phyloP scores from a whole-genome alignment of 768 basidiomycete species.

The Macrocybe gigantea region DNA sequence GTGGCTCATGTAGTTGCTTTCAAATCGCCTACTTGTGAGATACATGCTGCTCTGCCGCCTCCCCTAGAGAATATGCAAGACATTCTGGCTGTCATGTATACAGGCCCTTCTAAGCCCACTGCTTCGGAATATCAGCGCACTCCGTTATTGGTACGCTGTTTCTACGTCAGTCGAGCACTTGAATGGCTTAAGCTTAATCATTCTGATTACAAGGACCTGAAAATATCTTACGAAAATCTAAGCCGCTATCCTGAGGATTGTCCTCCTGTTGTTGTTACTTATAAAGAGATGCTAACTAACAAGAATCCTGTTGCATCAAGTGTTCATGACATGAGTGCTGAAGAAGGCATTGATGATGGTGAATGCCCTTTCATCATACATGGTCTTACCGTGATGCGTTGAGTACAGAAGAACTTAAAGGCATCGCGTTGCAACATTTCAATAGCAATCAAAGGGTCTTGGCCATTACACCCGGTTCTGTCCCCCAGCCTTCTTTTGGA shows the following conservation, averaged over 20 bases:
- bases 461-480: slow-evolving; percentile 9
- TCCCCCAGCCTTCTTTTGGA: slow-evolving; percentile 16
- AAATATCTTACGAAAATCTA: slow-evolving; percentile 21
- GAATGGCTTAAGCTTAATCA: slow-evolving; percentile 30
- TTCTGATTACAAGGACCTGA: slow-evolving; percentile 21
- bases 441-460: slow-evolving; percentile 10
- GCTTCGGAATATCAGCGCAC: slow-evolving; percentile 18
- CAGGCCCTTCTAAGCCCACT: slow-evolving; percentile 18
- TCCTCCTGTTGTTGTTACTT: slow-evolving; percentile 18
- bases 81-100: slow-evolving; percentile 24
- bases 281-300: slow-evolving; percentile 10
- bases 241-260: slow-evolving; percentile 13
- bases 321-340: slow-evolving; percentile 14
- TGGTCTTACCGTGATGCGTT: slow-evolving; percentile 22
- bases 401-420: slow-evolving; percentile 10
- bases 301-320: slow-evolving; percentile 10
- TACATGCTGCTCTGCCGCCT: slow-evolving; percentile 27
- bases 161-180: slow-evolving; percentile 17
- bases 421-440: slow-evolving; percentile 17
- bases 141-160: slow-evolving; percentile 24
- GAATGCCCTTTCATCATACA: slow-evolving; percentile 31
- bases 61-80: slow-evolving; percentile 23
- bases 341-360: slow-evolving; percentile 18
- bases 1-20: slow-evolving; percentile 26
- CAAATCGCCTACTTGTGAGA: slow-evolving; percentile 20